Conservation (phyloP, 2,329 filamentous ascomycete species). For the Colletotrichum truncatum region DNA sequence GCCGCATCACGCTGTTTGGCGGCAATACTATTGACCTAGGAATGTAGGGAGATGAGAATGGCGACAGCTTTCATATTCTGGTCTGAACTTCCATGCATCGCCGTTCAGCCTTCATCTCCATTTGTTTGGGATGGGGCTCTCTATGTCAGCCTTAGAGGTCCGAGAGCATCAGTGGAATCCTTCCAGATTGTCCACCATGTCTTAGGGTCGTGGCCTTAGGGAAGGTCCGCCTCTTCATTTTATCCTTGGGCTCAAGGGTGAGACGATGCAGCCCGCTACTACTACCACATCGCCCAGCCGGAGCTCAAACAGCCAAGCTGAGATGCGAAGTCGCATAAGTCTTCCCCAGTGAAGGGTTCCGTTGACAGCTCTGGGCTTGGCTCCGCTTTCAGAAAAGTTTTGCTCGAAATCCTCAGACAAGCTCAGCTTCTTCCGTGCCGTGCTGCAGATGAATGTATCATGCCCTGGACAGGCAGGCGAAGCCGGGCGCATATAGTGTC, state of each 20-base stretch:
- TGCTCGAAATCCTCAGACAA: not conserved
- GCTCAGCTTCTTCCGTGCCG: not conserved
- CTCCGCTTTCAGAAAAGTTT: not conserved
- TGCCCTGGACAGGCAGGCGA: not conserved
- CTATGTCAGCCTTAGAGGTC: not conserved
- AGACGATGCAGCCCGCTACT: conserved; percentile 2
- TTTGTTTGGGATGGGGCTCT: not conserved
- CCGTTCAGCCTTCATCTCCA: conserved; percentile 20
- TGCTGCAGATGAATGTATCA: not conserved
- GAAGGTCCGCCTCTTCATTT: not conserved
- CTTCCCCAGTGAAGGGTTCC: not conserved
- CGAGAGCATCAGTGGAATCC: conserved; percentile 2
- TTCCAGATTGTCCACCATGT: conserved; percentile 5
- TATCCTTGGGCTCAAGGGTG: not conserved
- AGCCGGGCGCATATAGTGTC: conserved; percentile 2
- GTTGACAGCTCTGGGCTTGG: conserved; percentile 17
- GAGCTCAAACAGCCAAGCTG: conserved; percentile 24
- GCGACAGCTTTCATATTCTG: not conserved
- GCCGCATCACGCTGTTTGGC: not conserved
- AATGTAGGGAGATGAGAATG: conserved; percentile 18
- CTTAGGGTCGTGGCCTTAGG: not conserved
- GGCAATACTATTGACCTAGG: conserved; percentile 2
- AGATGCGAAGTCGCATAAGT: conserved; percentile 15
- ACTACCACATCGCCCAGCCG: conserved; percentile 15
- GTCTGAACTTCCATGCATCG: conserved; percentile 23